phyloP scores from a whole-genome alignment of 2,329 filamentous ascomycete genomes.

The Fusarium chlamydosporum region DNA sequence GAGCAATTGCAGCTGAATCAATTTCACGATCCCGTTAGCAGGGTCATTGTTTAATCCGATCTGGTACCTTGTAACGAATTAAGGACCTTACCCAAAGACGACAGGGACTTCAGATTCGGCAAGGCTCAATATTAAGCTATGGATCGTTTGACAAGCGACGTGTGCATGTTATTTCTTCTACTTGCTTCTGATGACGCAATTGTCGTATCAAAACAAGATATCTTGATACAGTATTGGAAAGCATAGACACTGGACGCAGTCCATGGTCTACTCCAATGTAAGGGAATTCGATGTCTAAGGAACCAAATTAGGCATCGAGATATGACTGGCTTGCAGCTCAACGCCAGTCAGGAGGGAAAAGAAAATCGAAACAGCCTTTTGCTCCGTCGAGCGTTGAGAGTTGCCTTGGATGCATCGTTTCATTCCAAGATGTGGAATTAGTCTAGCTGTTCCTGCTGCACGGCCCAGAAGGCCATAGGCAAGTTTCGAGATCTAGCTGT shows the following conservation, averaged over 20 bases:
- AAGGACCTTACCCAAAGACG: constrained; percentile 1
- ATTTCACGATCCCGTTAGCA: background rate
- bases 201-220: background rate
- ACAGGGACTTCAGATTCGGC: constrained; percentile 14
- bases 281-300: background rate
- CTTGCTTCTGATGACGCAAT: constrained; percentile 24
- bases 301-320: constrained; percentile 12
- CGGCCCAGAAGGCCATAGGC: constrained; percentile 2
- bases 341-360: background rate
- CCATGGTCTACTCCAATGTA: constrained; percentile 1
- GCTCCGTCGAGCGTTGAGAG: background rate
- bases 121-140: constrained; percentile 20
- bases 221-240: constrained; percentile 11
- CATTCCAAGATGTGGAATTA: constrained; percentile 1
- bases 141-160: constrained; percentile 8
- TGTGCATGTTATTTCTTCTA: constrained; percentile 5
- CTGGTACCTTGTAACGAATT: constrained; percentile 1
- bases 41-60: background rate
- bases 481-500: constrained; percentile 24
- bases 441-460: constrained; percentile 15
- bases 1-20: background rate
- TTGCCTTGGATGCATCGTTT: constrained; percentile 20
- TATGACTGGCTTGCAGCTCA: constrained; percentile 1
- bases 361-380: background rate
- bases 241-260: background rate